Conservation (phyloP, 768 basidiomycete species). For the Boletus tomentosulus region DNA sequence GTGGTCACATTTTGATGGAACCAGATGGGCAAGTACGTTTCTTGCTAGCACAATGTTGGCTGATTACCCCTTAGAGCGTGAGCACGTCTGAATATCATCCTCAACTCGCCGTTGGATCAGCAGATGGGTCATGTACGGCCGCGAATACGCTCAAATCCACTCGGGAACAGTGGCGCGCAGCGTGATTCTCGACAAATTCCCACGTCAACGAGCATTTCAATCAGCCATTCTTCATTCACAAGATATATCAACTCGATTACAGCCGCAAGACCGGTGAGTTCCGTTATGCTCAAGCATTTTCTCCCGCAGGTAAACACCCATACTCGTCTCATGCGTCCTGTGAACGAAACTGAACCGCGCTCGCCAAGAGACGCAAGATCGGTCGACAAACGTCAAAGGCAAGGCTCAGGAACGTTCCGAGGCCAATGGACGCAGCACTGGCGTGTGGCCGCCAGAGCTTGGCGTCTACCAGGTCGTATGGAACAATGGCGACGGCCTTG, state of each 20-base stretch:
- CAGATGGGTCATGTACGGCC: constrained; percentile 76
- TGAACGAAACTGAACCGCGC: not conserved
- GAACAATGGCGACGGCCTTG: constrained; percentile 74
- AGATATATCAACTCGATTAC: constrained; percentile 85
- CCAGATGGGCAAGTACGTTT: constrained; percentile 68
- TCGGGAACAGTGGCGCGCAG: constrained; percentile 64
- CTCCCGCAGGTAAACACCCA: constrained; percentile 55
- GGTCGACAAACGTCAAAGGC: constrained; percentile 30
- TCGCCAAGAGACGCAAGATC: constrained; percentile 46
- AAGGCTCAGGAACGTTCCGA: constrained; percentile 26
- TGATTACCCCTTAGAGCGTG: constrained; percentile 46
- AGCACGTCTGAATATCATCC: constrained; percentile 82
- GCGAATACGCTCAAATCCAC: constrained; percentile 68
- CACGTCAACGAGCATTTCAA: not conserved
- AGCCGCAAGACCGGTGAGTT: constrained; percentile 69
- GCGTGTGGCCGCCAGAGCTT: constrained; percentile 78
- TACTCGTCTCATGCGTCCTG: too few species aligned
- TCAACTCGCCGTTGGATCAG: constrained; percentile 74
- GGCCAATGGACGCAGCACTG: constrained; percentile 35
- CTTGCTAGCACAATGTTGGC: not conserved
- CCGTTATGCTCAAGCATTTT: constrained; percentile 86
- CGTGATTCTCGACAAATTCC: not conserved
- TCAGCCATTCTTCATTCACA: constrained; percentile 74
- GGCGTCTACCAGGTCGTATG: constrained; percentile 76
- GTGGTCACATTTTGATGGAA: constrained; percentile 68